Evolutionary conservation across 805 yeast species (phyloP).

Genomic region (Pichia phayaonensis): DNA sequence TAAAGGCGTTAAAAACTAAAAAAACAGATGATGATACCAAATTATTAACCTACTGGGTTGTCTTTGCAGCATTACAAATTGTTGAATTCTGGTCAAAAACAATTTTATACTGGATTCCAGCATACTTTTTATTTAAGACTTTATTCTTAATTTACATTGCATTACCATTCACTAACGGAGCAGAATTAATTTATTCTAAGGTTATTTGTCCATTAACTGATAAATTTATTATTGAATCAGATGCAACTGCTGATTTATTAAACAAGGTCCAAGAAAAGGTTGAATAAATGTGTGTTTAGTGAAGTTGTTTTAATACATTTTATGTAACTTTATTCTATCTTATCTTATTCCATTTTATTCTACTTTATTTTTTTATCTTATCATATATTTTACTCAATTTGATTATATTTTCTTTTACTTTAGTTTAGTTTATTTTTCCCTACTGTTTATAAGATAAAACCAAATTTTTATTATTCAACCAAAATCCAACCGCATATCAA

Average conservation of each 20-base stretch:
- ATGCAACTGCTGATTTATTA: conserved; percentile 32
- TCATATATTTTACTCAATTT: too few relatives aligned
- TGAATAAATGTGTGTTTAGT: conserved; percentile 17
- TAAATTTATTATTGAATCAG: conserved; percentile 27
- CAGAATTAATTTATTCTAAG: conserved; percentile 56
- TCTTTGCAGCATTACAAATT: conserved; percentile 86
- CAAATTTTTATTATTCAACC: not conserved
- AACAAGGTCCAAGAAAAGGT: conserved; percentile 42
- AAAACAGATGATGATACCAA: conserved; percentile 72
- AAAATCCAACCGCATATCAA: not conserved
- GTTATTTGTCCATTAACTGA: conserved; percentile 61
- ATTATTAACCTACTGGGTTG: conserved; percentile 95
- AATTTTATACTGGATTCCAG: conserved; percentile 91
- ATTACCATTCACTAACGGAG: conserved; percentile 84
- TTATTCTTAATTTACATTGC: conserved; percentile 80
- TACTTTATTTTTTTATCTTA: too few relatives aligned
- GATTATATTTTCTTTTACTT: too few relatives aligned
- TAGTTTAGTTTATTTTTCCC: too few relatives aligned
- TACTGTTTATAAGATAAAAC: not conserved
- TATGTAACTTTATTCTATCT: not conserved
- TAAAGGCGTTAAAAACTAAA: conserved; percentile 72
- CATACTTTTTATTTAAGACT: conserved; percentile 92
- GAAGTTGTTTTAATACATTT: not conserved
- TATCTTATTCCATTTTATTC: not conserved
- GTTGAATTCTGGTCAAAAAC: conserved; percentile 94